These are phyloP conservation scores for Phytophthora nicotianae DNA, from an alignment of 352 stramenopile genomes.

Conservation along the genomic window DNA sequence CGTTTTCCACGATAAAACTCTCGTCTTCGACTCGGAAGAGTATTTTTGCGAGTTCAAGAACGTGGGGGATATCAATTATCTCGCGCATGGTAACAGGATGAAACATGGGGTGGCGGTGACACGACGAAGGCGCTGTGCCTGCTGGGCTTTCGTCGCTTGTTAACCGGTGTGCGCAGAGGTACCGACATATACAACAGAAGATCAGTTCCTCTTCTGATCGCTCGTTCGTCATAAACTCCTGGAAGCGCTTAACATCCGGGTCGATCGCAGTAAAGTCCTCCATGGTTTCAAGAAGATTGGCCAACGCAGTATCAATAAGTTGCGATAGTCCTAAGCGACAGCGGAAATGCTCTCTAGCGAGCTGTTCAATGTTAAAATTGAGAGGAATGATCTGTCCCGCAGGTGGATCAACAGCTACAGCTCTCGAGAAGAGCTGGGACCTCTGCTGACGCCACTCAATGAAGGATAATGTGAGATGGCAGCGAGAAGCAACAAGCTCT, in stretches of 20 bases:
- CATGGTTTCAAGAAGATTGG: slow-evolving; percentile 36
- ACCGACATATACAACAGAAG: slow-evolving; percentile 65
- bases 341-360: slow-evolving; percentile 68
- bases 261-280: slow-evolving; percentile 49
- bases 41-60: slow-evolving; percentile 43
- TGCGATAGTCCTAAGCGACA: slow-evolving; percentile 60
- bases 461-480: slow-evolving; percentile 55
- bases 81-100: slow-evolving; percentile 60
- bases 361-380: slow-evolving; percentile 40
- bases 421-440: slow-evolving; percentile 28
- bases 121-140: slow-evolving; percentile 10
- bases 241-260: slow-evolving; percentile 63
- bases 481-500: slow-evolving; percentile 40
- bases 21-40: slow-evolving; percentile 67
- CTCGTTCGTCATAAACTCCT: slow-evolving; percentile 55
- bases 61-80: slow-evolving; percentile 50
- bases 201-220: slow-evolving; percentile 59
- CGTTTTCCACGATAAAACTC: slow-evolving; percentile 34
- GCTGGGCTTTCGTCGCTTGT: slow-evolving; percentile 18
- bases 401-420: slow-evolving; percentile 15
- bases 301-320: slow-evolving; percentile 56
- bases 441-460: slow-evolving; percentile 43
- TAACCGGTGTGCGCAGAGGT: slow-evolving; percentile 33
- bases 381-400: slow-evolving; percentile 22
- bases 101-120: slow-evolving; percentile 52